Evolutionary conservation across 306 rosid species (phyloP).

Genomic region (Begonia masoniana): DNA sequence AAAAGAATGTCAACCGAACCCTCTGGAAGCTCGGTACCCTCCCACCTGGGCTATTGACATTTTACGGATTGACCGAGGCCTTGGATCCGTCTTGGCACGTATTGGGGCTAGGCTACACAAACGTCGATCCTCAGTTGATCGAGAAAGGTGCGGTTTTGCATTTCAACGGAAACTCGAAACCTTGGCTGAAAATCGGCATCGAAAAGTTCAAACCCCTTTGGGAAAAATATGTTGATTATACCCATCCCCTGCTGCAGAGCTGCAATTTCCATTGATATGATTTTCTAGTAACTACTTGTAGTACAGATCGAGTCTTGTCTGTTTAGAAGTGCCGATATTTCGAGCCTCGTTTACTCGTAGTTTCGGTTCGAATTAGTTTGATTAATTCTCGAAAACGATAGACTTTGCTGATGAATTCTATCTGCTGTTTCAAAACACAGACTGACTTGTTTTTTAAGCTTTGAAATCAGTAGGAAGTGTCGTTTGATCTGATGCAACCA

Average conservation of each 20-base stretch:
- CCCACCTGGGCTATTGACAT: conserved; percentile 63
- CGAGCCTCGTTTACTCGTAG: conserved; percentile 15
- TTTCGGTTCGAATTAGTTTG: not conserved
- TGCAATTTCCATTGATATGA: conserved; percentile 54
- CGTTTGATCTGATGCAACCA: too few species aligned
- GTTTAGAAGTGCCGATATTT: conserved; percentile 26
- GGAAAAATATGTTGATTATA: conserved; percentile 57
- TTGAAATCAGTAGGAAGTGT: too few species aligned
- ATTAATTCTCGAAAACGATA: not conserved
- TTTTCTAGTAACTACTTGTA: conserved; percentile 34
- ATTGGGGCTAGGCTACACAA: conserved; percentile 66
- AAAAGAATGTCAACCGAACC: conserved; percentile 52
- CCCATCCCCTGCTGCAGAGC: conserved; percentile 49
- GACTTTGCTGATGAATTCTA: not conserved
- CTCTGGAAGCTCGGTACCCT: conserved; percentile 71
- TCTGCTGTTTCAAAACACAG: too few species aligned
- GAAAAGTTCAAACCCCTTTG: conserved; percentile 64
- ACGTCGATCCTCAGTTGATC: conserved; percentile 45
- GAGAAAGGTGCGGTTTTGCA: conserved; percentile 63
- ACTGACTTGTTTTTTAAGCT: too few species aligned
- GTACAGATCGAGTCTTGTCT: too few species aligned
- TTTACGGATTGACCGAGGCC: conserved; percentile 59
- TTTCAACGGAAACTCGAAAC: conserved; percentile 66
- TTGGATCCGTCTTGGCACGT: conserved; percentile 66
- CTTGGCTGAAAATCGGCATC: conserved; percentile 74